Evolutionary conservation across 768 basidiomycete genomes (phyloP), one percentile per base, ranked within the genome.

Genomic region (Phanerodontia chrysosporium): DNA sequence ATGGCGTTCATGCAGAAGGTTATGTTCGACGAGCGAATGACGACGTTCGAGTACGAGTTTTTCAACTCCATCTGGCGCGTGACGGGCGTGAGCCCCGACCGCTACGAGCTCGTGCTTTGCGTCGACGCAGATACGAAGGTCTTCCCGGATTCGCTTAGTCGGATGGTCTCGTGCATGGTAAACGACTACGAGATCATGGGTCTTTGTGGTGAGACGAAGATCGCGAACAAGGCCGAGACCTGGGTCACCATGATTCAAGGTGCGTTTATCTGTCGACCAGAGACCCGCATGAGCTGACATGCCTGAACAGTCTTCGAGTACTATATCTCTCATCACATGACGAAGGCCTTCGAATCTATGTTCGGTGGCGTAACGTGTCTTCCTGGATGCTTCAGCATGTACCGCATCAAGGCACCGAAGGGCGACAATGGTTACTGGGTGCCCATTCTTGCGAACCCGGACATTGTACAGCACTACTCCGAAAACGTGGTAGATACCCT

Each of bases 171-270:
- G 49, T 96, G 94, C 67, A 95, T 98, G 95, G 91, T 95, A 28
- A 85, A 93, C 68, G 97, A 99, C 69, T 84, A 87, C 66, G 97
- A 98, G 73, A 98, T 98, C 63, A 98, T 98, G 97, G 97, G 95
- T 22, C 80, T 99, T 25, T 99, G 97, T 69, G 97, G 97, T 27
- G 97, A 99, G 78, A 99, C 97, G 61, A 99, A 99, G 84, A 95
- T 99, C 66, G 97, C 97, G 35, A 99, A 99, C 78, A 99, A 99
- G 79, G 87, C 88, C 16, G 96, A 98, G 70, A 95, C 95, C 12
- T 98, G 96, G 79, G 95, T 98, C 45, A 98, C 96, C 16, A 98
- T 99, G 97, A 98, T 99, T 75, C 97, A 99, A 82, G 95, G 96
- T 95, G 57, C 48, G 90, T 75, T 10, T n/a, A n/a, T n/a, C n/a